These are phyloP conservation scores for Scleroderma bovista DNA, from an alignment of 768 basidiomycete species.

Conservation along the genomic window DNA sequence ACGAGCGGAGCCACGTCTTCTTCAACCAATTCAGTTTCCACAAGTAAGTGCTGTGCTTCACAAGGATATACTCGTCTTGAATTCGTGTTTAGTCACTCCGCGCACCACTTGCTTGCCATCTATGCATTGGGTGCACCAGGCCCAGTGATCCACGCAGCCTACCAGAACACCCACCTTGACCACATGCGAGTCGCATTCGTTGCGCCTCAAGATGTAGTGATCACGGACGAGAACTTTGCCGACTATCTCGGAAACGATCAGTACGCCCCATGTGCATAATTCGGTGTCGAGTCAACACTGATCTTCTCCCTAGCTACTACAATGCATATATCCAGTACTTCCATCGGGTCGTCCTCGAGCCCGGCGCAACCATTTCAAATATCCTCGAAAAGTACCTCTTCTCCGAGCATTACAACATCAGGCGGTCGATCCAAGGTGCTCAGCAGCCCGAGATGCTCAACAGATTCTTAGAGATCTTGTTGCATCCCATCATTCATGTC, in stretches of 20 bases:
- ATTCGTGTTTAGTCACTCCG: slow-evolving; percentile 42
- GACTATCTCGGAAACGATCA: slow-evolving; percentile 28
- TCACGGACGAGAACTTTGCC: slow-evolving; percentile 19
- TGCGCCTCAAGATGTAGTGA: slow-evolving; percentile 15
- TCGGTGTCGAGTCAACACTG: background rate
- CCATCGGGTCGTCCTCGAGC: slow-evolving; percentile 24
- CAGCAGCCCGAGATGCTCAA: slow-evolving; percentile 53
- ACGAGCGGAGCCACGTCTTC: slow-evolving; percentile 49
- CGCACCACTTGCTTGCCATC: slow-evolving; percentile 53
- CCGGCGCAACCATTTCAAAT: slow-evolving; percentile 23
- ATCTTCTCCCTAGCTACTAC: slow-evolving; percentile 17
- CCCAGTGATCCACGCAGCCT: slow-evolving; percentile 37
- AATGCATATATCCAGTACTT: slow-evolving; percentile 30
- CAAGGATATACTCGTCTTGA: background rate
- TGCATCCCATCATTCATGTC: slow-evolving; percentile 62
- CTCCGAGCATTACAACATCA: slow-evolving; percentile 44
- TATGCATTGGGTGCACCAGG: slow-evolving; percentile 54
- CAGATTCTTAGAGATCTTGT: slow-evolving; percentile 50
- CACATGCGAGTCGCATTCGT: slow-evolving; percentile 34
- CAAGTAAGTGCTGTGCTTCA: slow-evolving; percentile 18
- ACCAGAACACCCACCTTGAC: slow-evolving; percentile 32
- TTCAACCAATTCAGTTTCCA: slow-evolving; percentile 38
- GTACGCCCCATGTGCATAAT: slow-evolving; percentile 9
- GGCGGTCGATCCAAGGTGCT: slow-evolving; percentile 17
- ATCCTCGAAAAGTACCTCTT: slow-evolving; percentile 62